Percentiles rank a stretch among this genome's conserved stretches.
Conservation (phyloP, 768 basidiomycete genomes). For the Leucocoprinus sp. region DNA sequence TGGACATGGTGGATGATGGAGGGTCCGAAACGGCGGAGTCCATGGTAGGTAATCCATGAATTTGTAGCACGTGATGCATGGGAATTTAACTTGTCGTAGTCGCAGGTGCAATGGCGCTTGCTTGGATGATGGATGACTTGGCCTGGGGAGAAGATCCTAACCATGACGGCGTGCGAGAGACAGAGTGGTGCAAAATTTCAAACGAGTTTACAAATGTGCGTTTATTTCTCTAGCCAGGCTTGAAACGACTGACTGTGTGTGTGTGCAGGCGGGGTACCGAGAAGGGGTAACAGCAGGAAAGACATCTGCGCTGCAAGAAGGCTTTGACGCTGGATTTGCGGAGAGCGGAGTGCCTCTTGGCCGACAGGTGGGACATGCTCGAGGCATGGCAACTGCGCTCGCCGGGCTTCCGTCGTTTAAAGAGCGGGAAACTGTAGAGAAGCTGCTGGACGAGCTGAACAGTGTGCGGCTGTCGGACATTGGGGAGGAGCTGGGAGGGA, state of each 20-base stretch:
- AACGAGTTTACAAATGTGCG: constrained; percentile 65
- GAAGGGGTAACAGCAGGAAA: constrained; percentile 95
- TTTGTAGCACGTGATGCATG: no score
- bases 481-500: constrained; percentile 18
- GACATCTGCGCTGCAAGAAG: constrained; percentile 76
- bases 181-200: constrained; percentile 64
- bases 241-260: no score
- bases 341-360: constrained; percentile 66
- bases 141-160: constrained; percentile 51
- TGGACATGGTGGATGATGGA: constrained; percentile 44
- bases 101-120: no score
- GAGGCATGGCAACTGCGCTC: constrained; percentile 63
- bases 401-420: constrained; percentile 43
- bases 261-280: constrained; percentile 93
- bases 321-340: constrained; percentile 85
- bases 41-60: no score
- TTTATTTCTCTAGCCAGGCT: no score
- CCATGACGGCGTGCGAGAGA: constrained; percentile 27
- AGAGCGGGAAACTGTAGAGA: constrained; percentile 34
- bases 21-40: no score
- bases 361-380: constrained; percentile 65
- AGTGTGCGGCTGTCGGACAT: constrained; percentile 63
- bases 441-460: constrained; percentile 48
- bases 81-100: no score
- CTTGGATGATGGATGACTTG: constrained; percentile 31